Conservation (phyloP, 306 rosid genomes). For the Dryas alaskensis region DNA sequence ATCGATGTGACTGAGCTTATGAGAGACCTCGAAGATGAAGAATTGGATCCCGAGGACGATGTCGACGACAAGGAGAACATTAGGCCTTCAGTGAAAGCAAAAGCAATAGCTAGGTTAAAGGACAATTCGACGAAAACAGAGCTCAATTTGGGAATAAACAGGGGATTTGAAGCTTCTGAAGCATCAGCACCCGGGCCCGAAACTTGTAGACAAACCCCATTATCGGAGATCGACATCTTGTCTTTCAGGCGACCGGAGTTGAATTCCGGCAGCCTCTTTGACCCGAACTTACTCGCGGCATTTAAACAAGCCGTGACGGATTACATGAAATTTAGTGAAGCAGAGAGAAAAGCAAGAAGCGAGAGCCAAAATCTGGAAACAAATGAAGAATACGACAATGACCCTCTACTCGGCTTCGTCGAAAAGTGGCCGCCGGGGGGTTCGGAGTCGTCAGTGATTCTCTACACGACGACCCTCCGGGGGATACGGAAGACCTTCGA, state of each 20-base stretch:
- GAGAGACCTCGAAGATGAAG: conserved; percentile 54
- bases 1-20: conserved; percentile 49
- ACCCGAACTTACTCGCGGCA: conserved; percentile 67
- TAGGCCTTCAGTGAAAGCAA: conserved; percentile 27
- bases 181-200: conserved; percentile 1
- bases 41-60: conserved; percentile 29
- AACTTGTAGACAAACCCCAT: conserved; percentile 22
- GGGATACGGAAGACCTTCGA: conserved; percentile 86
- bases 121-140: conserved; percentile 22
- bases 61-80: conserved; percentile 65
- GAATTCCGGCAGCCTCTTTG: conserved; percentile 73
- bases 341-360: conserved; percentile 34
- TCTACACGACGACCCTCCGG: conserved; percentile 75
- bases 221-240: conserved; percentile 42
- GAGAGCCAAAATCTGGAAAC: conserved; percentile 1
- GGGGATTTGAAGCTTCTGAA: conserved; percentile 26
- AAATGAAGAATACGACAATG: neutral
- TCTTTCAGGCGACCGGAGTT: conserved; percentile 71
- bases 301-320: conserved; percentile 60
- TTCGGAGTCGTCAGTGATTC: conserved; percentile 43
- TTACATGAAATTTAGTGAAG: conserved; percentile 40
- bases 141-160: conserved; percentile 25
- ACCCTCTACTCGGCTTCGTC: conserved; percentile 44
- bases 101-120: conserved; percentile 8
- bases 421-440: conserved; percentile 81